These are phyloP conservation scores for Cajanus cajan DNA, from an alignment of 306 rosid genomes.

Conservation along the genomic window DNA sequence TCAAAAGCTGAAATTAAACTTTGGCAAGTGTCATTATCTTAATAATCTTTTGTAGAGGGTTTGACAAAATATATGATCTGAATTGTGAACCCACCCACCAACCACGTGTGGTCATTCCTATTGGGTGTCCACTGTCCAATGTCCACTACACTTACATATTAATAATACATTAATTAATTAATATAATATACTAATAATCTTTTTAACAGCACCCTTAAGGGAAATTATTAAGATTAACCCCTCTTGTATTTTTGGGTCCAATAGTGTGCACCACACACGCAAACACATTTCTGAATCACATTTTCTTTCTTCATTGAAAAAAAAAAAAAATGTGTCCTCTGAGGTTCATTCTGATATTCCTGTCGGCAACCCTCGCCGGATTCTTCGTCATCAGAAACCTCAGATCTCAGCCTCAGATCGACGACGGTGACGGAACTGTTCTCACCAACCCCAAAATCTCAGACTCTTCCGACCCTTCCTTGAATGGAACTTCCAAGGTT, in stretches of 20 bases:
- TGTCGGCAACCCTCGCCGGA: slow-evolving; percentile 97
- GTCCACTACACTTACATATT: background rate
- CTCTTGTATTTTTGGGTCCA: background rate
- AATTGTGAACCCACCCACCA: slow-evolving; percentile 21
- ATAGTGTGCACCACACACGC: background rate
- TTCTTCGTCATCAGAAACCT: slow-evolving; percentile 80
- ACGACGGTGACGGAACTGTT: background rate
- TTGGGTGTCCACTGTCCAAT: background rate
- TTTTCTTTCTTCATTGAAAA: background rate
- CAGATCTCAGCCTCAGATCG: slow-evolving; percentile 53
- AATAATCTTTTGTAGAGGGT: background rate
- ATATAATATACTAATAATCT: too few species aligned
- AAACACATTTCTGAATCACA: background rate
- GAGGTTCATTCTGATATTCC: slow-evolving; percentile 73
- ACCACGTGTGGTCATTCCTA: background rate
- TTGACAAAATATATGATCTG: slow-evolving; percentile 12
- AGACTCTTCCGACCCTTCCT: slow-evolving; percentile 42
- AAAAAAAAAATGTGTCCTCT: slow-evolving; percentile 78
- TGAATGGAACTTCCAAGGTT: slow-evolving; percentile 35
- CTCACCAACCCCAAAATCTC: slow-evolving; percentile 29
- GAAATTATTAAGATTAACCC: slow-evolving; percentile 4
- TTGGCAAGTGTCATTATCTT: background rate
- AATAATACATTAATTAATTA: too few species aligned
- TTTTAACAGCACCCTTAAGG: background rate
- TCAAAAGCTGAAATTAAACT: background rate